phyloP scores from a whole-genome alignment of 1,139 yeast species.

The Groenewaldozyma sp. region DNA sequence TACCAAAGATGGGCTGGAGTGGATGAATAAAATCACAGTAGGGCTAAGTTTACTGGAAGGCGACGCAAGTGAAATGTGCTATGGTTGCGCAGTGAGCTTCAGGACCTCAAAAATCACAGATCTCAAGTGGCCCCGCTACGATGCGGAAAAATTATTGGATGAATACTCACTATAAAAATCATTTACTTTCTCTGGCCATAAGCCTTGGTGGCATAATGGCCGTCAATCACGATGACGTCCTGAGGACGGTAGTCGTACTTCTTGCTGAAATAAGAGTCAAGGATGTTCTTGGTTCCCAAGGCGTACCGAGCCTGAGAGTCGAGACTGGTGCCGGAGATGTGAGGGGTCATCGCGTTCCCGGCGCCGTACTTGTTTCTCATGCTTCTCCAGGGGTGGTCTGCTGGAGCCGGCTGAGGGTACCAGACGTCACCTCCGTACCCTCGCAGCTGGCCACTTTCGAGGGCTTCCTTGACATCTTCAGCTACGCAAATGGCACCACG shows the following conservation, averaged over 20 bases:
- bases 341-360: slow-evolving; percentile 84
- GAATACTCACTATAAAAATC: slow-evolving; percentile 11
- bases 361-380: slow-evolving; percentile 58
- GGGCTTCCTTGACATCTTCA: slow-evolving; percentile 68
- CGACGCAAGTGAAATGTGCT: slow-evolving; percentile 41
- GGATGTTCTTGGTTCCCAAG: slow-evolving; percentile 55
- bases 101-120: slow-evolving; percentile 15
- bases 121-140: slow-evolving; percentile 17
- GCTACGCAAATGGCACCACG: slow-evolving; percentile 73
- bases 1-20: slow-evolving; percentile 45
- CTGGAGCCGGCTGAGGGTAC: slow-evolving; percentile 57
- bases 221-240: slow-evolving; percentile 63
- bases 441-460: slow-evolving; percentile 55
- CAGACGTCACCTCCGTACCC: slow-evolving; percentile 87
- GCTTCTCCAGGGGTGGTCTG: slow-evolving; percentile 66
- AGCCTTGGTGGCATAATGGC: slow-evolving; percentile 65
- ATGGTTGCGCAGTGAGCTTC: slow-evolving; percentile 66
- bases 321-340: slow-evolving; percentile 67
- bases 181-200: slow-evolving; percentile 38
- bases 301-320: slow-evolving; percentile 76
- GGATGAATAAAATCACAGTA: slow-evolving; percentile 73
- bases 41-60: background rate
- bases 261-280: slow-evolving; percentile 53
- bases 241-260: slow-evolving; percentile 61
- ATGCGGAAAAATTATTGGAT: slow-evolving; percentile 12